Evolutionary conservation across 257 asterid species (phyloP).

Genomic region (Scutellaria barbata): DNA sequence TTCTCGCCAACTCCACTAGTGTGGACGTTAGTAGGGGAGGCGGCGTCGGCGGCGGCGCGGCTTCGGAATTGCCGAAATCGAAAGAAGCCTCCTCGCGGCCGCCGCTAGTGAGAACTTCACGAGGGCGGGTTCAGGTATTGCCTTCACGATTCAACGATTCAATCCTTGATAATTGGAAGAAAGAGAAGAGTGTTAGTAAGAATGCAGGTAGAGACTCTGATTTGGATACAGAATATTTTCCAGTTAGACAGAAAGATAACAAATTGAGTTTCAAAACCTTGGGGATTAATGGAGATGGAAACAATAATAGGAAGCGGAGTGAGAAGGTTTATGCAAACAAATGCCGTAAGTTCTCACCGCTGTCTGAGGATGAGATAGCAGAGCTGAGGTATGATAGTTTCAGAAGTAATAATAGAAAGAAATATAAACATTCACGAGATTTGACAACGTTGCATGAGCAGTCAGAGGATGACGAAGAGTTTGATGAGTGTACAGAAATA

Average conservation of each 20-base stretch:
- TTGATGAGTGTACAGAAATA: constrained; percentile 55
- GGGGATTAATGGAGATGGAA: constrained; percentile 44
- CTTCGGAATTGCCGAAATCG: constrained; percentile 38
- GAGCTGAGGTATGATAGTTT: constrained; percentile 53
- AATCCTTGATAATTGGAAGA: constrained; percentile 90
- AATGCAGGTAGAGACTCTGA: constrained; percentile 51
- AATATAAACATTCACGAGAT: constrained; percentile 51
- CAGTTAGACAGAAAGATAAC: constrained; percentile 46
- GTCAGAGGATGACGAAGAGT: constrained; percentile 55
- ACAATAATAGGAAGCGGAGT: constrained; percentile 43
- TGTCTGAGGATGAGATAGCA: constrained; percentile 62
- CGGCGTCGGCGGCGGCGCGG: constrained; percentile 39
- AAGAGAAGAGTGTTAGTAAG: constrained; percentile 66
- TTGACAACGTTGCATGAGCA: constrained; percentile 48
- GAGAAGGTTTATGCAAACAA: constrained; percentile 36
- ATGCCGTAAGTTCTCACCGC: constrained; percentile 61
- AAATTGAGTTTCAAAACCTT: constrained; percentile 47
- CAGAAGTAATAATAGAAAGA: constrained; percentile 39
- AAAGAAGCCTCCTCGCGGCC: constrained; percentile 68
- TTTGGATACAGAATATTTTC: constrained; percentile 69
- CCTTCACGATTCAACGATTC: constrained; percentile 97
- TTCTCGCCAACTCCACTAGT: constrained; percentile 41
- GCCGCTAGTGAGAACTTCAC: constrained; percentile 88
- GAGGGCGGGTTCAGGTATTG: constrained; percentile 94
- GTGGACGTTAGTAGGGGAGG: constrained; percentile 35